Conservation (phyloP, 78 protist species). For the Dictyostelium intermedium region DNA sequence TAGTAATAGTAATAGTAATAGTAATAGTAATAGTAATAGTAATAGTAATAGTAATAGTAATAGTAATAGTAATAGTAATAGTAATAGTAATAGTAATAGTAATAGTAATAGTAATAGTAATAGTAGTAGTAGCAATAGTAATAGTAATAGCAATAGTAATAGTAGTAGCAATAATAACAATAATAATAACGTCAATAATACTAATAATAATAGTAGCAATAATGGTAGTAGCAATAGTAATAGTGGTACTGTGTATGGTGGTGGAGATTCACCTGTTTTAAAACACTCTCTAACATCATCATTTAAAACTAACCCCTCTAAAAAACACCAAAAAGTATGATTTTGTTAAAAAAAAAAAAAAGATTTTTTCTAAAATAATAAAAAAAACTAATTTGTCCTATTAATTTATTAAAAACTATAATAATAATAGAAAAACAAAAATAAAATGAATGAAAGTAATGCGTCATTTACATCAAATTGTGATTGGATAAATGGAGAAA, state of each 20-base stretch:
- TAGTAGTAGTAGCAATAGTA: not conserved
- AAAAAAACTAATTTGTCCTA: no score
- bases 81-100: no score
- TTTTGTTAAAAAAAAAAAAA: not conserved
- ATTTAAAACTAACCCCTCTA: not conserved
- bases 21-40: no score
- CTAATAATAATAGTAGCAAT: not conserved
- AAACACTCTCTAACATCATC: slow-evolving; percentile 5
- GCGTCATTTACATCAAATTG: not conserved
- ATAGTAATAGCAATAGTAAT: not conserved
- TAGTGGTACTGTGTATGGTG: not conserved
- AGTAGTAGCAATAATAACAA: not conserved
- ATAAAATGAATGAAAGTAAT: not conserved
- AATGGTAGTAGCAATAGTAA: not conserved
- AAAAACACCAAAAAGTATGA: not conserved
- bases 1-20: no score
- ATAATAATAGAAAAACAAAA: not conserved
- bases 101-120: no score
- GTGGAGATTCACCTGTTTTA: slow-evolving; percentile 8
- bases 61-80: no score
- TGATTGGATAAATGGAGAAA: slow-evolving; percentile 48
- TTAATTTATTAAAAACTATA: no score
- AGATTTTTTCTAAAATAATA: no score
- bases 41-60: no score
- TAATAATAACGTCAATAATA: not conserved